These are phyloP conservation scores for Casuarina glauca DNA, from an alignment of 306 rosid species.

Conservation along the genomic window DNA sequence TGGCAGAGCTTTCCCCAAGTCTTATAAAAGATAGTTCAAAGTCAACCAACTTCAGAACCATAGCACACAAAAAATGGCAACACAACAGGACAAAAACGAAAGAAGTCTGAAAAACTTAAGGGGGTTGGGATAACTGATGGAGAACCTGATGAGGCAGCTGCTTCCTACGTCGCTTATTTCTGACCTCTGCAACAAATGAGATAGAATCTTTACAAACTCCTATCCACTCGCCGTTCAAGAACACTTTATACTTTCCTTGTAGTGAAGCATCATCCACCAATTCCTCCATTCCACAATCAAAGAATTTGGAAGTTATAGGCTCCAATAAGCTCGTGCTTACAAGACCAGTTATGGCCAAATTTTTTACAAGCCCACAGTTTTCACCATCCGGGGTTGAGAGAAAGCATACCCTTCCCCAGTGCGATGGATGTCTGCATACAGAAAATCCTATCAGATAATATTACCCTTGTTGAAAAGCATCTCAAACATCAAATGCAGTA, in stretches of 20 bases:
- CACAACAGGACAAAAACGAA: constrained; percentile 21
- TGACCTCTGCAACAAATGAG: constrained; percentile 57
- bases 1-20: constrained; percentile 2
- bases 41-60: not conserved
- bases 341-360: constrained; percentile 78
- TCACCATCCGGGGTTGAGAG: constrained; percentile 98
- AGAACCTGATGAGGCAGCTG: constrained; percentile 71
- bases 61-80: constrained; percentile 14
- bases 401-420: constrained; percentile 97
- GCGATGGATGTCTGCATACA: constrained; percentile 94
- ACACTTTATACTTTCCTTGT: constrained; percentile 60
- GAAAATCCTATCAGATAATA: constrained; percentile 32
- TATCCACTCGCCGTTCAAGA: constrained; percentile 90
- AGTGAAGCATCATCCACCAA: constrained; percentile 65
- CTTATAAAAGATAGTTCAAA: not conserved
- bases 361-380: constrained; percentile 97
- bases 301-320: constrained; percentile 45
- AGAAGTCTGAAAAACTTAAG: constrained; percentile 10
- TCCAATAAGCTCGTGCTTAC: constrained; percentile 59
- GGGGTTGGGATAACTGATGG: constrained; percentile 21
- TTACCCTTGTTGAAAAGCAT: constrained; percentile 4
- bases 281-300: constrained; percentile 72
- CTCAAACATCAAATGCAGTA: not conserved
- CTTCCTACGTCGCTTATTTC: constrained; percentile 60
- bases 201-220: constrained; percentile 73